Conservation (phyloP, 2,329 filamentous ascomycete species). For the Escovopsis sp. region DNA sequence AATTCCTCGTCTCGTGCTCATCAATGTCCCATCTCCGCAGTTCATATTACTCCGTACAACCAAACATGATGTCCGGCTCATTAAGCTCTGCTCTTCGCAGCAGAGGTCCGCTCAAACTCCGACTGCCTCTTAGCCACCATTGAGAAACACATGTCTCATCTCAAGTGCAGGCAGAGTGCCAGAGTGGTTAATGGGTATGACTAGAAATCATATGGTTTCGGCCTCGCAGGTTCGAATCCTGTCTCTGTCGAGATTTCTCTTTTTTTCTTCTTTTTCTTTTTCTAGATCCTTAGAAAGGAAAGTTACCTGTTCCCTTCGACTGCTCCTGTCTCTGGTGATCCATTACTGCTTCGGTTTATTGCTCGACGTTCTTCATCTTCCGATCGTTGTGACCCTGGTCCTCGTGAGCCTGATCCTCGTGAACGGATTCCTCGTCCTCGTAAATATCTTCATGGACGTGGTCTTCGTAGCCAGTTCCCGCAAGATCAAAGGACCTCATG, state of each 20-base stretch:
- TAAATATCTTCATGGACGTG: background rate
- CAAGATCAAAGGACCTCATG: constrained; percentile 45
- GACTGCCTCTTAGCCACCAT: too few relatives aligned
- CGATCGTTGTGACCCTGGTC: too few relatives aligned
- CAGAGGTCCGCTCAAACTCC: too few relatives aligned
- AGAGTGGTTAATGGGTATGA: constrained; percentile 1
- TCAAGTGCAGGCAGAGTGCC: background rate
- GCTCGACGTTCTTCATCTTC: background rate
- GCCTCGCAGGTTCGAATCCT: constrained; percentile 1
- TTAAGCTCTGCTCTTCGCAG: too few relatives aligned
- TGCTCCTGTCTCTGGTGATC: background rate
- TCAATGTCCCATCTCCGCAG: too few relatives aligned
- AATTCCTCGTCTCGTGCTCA: too few relatives aligned
- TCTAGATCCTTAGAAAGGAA: background rate
- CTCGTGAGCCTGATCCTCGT: too few relatives aligned
- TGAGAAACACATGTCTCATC: too few relatives aligned
- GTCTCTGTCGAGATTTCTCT: background rate
- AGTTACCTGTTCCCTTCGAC: background rate
- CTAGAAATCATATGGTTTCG: constrained; percentile 1
- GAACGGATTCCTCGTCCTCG: too few relatives aligned
- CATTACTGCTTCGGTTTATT: background rate
- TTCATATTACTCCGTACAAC: too few relatives aligned
- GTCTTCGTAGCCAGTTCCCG: constrained; percentile 16
- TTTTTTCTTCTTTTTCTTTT: constrained; percentile 1
- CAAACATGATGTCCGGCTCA: too few relatives aligned